Base-by-base conservation (phyloP, 2,329 filamentous ascomycete species). In the Fusarium floridanum region DNA sequence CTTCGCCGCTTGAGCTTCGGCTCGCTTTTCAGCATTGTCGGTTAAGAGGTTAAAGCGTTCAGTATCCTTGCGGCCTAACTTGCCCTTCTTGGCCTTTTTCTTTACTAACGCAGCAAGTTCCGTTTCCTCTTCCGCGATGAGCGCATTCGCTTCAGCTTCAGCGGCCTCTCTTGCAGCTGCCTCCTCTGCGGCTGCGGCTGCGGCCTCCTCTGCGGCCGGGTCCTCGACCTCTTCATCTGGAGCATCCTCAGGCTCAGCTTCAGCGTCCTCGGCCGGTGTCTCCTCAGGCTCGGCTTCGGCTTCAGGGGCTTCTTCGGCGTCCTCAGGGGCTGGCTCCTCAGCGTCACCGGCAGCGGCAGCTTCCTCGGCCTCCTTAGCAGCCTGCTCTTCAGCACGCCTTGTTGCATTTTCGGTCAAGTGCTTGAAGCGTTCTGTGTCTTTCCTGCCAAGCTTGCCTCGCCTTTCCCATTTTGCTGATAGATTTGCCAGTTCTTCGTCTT, bases 61-160 rank as follows among this genome's bases (percentile, higher is more conserved):
- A 6, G 75, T 76, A 63, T 78, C 77, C 41, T 77, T 78, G 20
- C 74, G 74, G 3, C 77, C 77, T 6, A 78, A 48, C 55, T 69
- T 78, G 22, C 76, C 76, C 53, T 69, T 77, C 45, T 62, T 78
- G 4, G 66, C 72, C 48, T 76, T 88, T 77, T 87, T 88, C 37
- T 83, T 82, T 43, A 83, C 84, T 6, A 86, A 76, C 1, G 78
- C 77, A n/a, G 78, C 81, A 17, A 84, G 77, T 48, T 85, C 82
- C 24, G 77, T 75, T 61, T 80, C 79, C 59, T 82, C 77, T 66
- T 70, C 77, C 14, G 68, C 68, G 20, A 53, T n/a, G 11, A 71
- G 66, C 7, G 72, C 75, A 12, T 66, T 68, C 2, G 61, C 61
- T 55, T 71, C 70, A 48, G 70, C 68, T 32, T 74, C 69, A 39